Evolutionary conservation across 2,329 filamentous ascomycete species (phyloP), one percentile per base, ranked within the genome.

Genomic region (Rutstroemia sp.): DNA sequence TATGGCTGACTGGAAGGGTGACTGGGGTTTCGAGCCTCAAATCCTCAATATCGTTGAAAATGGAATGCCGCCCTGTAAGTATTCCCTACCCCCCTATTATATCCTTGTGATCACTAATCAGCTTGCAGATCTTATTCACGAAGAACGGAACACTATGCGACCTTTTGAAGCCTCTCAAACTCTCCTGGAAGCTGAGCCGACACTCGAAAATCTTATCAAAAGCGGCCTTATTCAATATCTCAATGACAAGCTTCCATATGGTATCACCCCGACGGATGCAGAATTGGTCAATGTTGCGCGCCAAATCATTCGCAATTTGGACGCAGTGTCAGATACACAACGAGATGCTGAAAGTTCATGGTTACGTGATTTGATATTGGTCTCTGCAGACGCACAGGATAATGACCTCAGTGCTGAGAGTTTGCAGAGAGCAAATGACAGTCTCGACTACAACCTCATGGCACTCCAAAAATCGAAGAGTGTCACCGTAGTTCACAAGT

Each of bases 1-100:
- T 65, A 86, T 86, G 82, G 80, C 79, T 60, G 80, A 85, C 69
- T 86, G 83, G 83, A 83, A 84, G 75, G 83, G 83, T 73, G 82
- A 83, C 70, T 85, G 82, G 82, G 83, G 83, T 75, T 85, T 86
- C 60, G 82, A 85, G 55, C 72, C 73, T 27, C 77, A 80, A 38
- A 77, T 86, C 44, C 73, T 83, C 62, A 75, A 82, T 60, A 79
- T 85, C 74, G 79, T 86, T 64, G 82, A 86, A 69, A 85, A 85
- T 66, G 82, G 81, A 48, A 83, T 86, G 57, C 83, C 82, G 54
- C 82, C 82, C 50, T 85, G 80, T 83, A 77, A 78, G 72, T 71
- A 67, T 68, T 14, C n/a, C 9, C 7, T 52, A 19, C 4, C 12
- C n/a, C 6, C n/a, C 12, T 14, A 18, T 50, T 3, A 59, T 70